Conservation (phyloP, 2,329 filamentous ascomycete genomes). For the Ophidiomyces ophidiicola region DNA sequence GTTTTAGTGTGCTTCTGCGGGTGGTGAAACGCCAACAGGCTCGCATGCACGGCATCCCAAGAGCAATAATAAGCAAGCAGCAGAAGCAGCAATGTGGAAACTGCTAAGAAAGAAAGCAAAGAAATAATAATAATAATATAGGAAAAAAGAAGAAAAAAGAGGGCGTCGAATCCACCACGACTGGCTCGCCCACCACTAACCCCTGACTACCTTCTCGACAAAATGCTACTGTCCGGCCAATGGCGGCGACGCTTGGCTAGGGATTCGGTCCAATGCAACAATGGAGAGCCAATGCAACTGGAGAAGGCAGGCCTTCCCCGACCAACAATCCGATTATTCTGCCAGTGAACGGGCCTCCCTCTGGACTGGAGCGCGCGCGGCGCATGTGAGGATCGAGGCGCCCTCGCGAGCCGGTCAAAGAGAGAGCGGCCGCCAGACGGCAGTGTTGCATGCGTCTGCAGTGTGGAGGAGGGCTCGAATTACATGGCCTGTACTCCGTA, state of each 20-base stretch:
- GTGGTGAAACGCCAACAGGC: neutral
- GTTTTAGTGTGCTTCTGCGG: neutral
- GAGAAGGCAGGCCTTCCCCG: slow-evolving; percentile 3
- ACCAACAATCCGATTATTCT: slow-evolving; percentile 6
- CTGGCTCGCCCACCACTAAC: no score
- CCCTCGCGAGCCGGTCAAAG: no score
- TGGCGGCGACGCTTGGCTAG: neutral
- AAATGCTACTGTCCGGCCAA: neutral
- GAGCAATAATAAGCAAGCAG: neutral
- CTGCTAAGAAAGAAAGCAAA: no score
- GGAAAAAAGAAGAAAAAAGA: no score
- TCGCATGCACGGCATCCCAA: neutral
- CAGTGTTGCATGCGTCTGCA: no score
- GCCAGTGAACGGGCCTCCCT: neutral
- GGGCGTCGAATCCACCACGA: no score
- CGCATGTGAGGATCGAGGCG: no score
- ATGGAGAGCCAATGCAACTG: slow-evolving; percentile 1
- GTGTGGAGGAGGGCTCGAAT: neutral
- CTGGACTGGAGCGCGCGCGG: neutral
- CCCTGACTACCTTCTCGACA: no score
- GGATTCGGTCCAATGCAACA: slow-evolving; percentile 3
- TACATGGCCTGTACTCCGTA: neutral
- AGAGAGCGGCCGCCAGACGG: no score
- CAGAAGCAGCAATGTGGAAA: no score
- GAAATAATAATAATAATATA: no score